These are phyloP conservation scores for Mucor velutinosus DNA, from an alignment of 371 early-diverging fungal genomes.

Conservation along the genomic window DNA sequence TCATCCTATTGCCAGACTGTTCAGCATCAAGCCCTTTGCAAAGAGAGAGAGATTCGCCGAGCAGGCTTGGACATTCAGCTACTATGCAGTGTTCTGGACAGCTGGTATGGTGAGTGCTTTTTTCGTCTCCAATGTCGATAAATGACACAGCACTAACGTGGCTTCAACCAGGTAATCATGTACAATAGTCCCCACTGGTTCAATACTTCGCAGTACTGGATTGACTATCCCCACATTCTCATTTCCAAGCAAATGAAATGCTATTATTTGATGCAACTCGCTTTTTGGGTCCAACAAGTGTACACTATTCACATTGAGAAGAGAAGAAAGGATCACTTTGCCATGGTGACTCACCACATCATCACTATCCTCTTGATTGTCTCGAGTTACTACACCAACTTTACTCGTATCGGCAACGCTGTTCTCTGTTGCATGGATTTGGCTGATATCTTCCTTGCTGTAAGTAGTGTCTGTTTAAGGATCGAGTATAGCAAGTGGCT, in stretches of 20 bases:
- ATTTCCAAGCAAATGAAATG: constrained; percentile 60
- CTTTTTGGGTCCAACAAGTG: constrained; percentile 82
- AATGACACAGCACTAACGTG: background rate
- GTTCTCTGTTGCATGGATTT: constrained; percentile 83
- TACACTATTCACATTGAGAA: constrained; percentile 76
- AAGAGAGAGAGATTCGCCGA: constrained; percentile 70
- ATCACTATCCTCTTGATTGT: constrained; percentile 73
- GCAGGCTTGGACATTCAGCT: constrained; percentile 61
- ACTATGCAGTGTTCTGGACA: constrained; percentile 62
- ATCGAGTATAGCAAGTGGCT: background rate
- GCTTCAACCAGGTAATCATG: constrained; percentile 45
- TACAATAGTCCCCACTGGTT: constrained; percentile 72
- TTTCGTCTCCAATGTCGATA: background rate
- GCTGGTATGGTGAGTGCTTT: constrained; percentile 58
- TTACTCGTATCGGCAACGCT: constrained; percentile 81
- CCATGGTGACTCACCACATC: constrained; percentile 82
- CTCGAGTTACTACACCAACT: constrained; percentile 71
- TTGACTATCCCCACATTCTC: constrained; percentile 67
- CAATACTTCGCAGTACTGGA: constrained; percentile 69
- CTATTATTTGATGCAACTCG: constrained; percentile 80
- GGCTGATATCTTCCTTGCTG: constrained; percentile 77
- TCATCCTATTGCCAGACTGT: constrained; percentile 56
- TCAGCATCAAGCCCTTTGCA: constrained; percentile 49
- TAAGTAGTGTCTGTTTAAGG: constrained; percentile 25
- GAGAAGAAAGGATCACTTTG: constrained; percentile 76